Percentiles rank a stretch among this genome's conserved stretches.
These are phyloP conservation scores for Apiotrichum gamsii DNA, from an alignment of 1,284 basidiomycete genomes.

Conservation along the genomic window DNA sequence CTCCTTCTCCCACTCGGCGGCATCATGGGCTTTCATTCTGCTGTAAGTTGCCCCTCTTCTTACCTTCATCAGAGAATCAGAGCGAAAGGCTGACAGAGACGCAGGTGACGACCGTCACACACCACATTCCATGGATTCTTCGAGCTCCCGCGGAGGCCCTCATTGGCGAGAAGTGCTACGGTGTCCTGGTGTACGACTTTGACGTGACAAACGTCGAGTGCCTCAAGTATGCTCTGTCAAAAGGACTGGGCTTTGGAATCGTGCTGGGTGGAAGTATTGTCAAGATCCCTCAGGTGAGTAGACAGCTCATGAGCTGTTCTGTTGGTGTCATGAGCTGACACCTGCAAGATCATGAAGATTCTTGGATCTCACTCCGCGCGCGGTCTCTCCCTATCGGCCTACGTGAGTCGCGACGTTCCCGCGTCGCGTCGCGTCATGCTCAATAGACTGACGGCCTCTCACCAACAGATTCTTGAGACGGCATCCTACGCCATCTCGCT, in stretches of 20 bases:
- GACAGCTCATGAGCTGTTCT: no score
- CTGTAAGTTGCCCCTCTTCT: constrained; percentile 6
- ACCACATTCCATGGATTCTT: constrained; percentile 68
- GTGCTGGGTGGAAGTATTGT: constrained; percentile 86
- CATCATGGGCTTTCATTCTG: constrained; percentile 15
- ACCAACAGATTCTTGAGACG: constrained; percentile 59
- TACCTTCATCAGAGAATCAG: no score
- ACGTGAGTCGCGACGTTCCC: constrained; percentile 53
- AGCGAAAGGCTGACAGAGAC: neutral
- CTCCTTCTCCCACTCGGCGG: no score
- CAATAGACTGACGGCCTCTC: no score
- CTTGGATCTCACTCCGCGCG: constrained; percentile 61
- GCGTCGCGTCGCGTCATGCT: no score
- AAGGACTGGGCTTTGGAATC: constrained; percentile 85
- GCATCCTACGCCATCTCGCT: constrained; percentile 78
- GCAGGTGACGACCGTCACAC: constrained; percentile 47
- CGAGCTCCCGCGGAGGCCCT: constrained; percentile 71
- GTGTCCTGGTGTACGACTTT: constrained; percentile 79
- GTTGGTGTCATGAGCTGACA: constrained; percentile 52
- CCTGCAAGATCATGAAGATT: constrained; percentile 51
- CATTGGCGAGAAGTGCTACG: constrained; percentile 88
- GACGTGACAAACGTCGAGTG: constrained; percentile 76
- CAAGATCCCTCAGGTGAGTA: constrained; percentile 79
- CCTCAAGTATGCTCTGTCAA: constrained; percentile 85
- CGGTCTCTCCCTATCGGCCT: constrained; percentile 73